These are phyloP conservation scores for Diaporthe velutina DNA, from an alignment of 2,329 filamentous ascomycete genomes.

Conservation along the genomic window DNA sequence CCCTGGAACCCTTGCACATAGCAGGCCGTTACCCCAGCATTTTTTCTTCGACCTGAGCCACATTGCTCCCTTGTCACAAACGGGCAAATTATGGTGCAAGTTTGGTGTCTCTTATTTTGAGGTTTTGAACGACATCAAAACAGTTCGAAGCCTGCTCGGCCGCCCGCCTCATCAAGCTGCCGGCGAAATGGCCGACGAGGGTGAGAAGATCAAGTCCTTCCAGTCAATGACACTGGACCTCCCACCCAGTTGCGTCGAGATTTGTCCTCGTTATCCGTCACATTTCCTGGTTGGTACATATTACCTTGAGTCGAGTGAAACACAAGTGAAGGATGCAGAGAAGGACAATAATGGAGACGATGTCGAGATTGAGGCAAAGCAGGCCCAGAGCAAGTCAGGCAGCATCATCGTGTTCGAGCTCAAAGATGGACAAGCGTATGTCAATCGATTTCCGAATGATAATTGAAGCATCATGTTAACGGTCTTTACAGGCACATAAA, in stretches of 20 bases:
- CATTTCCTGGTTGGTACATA: slow-evolving; percentile 90
- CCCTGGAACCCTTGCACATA: slow-evolving; percentile 12
- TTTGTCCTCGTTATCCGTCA: slow-evolving; percentile 71
- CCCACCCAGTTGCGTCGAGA: slow-evolving; percentile 84
- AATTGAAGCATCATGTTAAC: slow-evolving; percentile 41
- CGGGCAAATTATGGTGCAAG: background rate
- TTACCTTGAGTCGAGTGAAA: slow-evolving; percentile 69
- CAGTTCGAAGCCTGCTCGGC: too few species aligned
- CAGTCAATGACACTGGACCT: slow-evolving; percentile 70
- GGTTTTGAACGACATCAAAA: fast-evolving
- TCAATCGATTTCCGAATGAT: slow-evolving; percentile 40
- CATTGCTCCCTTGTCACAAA: too few species aligned
- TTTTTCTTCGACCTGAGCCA: slow-evolving; percentile 1
- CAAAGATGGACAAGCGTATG: slow-evolving; percentile 68
- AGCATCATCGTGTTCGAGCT: slow-evolving; percentile 78
- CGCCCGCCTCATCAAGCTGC: background rate
- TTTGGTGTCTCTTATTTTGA: background rate
- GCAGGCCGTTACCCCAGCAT: background rate
- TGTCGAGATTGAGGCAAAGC: slow-evolving; percentile 48
- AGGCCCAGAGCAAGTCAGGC: slow-evolving; percentile 76
- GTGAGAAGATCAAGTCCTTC: slow-evolving; percentile 16
- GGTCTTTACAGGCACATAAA: slow-evolving; percentile 60
- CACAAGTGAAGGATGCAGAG: slow-evolving; percentile 40
- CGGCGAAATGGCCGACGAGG: slow-evolving; percentile 27
- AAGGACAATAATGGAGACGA: slow-evolving; percentile 41